phyloP scores from a whole-genome alignment of 2,329 filamentous ascomycete species.

The Cladosporium cucumerinum region DNA sequence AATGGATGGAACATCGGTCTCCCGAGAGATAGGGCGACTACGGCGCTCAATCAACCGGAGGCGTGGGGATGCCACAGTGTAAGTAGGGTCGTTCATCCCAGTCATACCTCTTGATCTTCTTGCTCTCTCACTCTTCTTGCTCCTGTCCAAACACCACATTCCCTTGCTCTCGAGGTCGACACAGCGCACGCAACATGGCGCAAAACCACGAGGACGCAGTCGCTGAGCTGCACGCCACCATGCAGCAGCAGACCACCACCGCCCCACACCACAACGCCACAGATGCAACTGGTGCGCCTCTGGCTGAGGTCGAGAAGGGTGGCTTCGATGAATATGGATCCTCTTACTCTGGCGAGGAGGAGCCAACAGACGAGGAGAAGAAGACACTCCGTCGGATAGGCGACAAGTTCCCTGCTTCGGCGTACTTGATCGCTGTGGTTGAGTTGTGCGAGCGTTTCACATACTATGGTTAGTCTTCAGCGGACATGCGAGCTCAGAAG shows the following conservation, averaged over 20 bases:
- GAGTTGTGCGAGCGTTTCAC: constrained; percentile 51
- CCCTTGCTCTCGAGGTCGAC: not conserved
- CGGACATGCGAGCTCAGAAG: constrained; percentile 18
- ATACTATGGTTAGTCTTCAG: not conserved
- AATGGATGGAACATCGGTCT: constrained; percentile 12
- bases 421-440: constrained; percentile 48
- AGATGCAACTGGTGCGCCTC: constrained; percentile 12
- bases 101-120: constrained; percentile 1
- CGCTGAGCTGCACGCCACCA: constrained; percentile 23
- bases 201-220: constrained; percentile 30
- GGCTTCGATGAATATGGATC: constrained; percentile 17
- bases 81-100: constrained; percentile 13
- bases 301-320: constrained; percentile 7
- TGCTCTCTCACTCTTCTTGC: not conserved
- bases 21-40: constrained; percentile 13
- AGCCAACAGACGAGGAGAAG: constrained; percentile 44
- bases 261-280: not conserved
- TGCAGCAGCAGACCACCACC: not conserved
- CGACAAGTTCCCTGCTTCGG: constrained; percentile 45
- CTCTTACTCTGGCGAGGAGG: constrained; percentile 33
- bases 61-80: constrained; percentile 7
- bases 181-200: constrained; percentile 21
- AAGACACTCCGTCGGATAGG: constrained; percentile 44
- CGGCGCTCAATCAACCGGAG: not conserved
- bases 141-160: not conserved